These are phyloP conservation scores for Mycena floridula DNA, from an alignment of 768 basidiomycete genomes.

Conservation along the genomic window DNA sequence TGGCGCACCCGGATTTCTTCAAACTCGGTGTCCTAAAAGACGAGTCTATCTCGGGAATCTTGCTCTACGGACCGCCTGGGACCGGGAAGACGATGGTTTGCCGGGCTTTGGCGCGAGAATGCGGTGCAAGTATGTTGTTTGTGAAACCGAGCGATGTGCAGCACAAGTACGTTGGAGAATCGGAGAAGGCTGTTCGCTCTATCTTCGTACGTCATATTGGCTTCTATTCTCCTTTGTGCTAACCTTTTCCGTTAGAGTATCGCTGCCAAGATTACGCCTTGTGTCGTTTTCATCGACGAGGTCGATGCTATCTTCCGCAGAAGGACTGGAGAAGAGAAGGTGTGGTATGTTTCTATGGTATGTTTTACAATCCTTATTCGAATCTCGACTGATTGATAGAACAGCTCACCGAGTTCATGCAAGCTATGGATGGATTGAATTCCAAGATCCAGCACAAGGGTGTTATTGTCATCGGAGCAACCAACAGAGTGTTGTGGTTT, in stretches of 20 bases:
- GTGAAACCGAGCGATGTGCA: constrained; percentile 53
- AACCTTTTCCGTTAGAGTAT: background rate
- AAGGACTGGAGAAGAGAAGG: background rate
- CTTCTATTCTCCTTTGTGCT: background rate
- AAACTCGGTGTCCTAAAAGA: constrained; percentile 41
- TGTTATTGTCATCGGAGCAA: constrained; percentile 2
- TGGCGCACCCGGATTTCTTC: constrained; percentile 9
- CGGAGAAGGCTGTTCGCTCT: constrained; percentile 89
- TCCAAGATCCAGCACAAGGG: background rate
- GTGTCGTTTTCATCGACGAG: constrained; percentile 4
- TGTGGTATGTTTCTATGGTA: background rate
- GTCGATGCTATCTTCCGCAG: constrained; percentile 1
- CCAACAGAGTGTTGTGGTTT: background rate
- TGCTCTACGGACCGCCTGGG: constrained; percentile 93
- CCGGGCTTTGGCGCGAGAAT: constrained; percentile 80
- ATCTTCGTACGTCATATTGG: constrained; percentile 52
- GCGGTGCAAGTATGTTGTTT: constrained; percentile 64
- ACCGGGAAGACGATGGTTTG: constrained; percentile 98
- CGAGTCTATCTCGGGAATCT: constrained; percentile 71
- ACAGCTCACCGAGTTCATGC: background rate
- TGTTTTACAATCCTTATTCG: background rate
- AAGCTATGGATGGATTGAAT: constrained; percentile 3
- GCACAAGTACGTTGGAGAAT: constrained; percentile 97
- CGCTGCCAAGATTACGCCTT: background rate
- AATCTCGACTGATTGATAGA: background rate